These are phyloP conservation scores for Teunomyces panamensis DNA, from an alignment of 805 yeast genomes.

Conservation along the genomic window DNA sequence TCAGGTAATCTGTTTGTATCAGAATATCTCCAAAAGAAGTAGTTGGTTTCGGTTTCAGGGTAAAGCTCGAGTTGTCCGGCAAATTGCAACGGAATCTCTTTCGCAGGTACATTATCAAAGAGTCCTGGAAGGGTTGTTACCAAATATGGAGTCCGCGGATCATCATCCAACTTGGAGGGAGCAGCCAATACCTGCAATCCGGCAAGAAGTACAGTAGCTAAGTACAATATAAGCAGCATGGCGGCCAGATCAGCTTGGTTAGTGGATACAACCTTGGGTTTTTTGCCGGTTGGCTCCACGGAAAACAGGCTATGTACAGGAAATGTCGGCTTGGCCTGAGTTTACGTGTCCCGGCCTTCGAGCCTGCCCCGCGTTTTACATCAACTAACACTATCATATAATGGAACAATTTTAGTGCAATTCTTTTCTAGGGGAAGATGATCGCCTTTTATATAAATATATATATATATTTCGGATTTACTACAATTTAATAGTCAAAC, in stretches of 20 bases:
- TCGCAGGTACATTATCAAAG: constrained; percentile 25
- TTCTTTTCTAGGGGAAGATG: too few relatives aligned
- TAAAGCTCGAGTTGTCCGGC: constrained; percentile 66
- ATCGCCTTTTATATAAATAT: too few relatives aligned
- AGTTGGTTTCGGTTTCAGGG: constrained; percentile 50
- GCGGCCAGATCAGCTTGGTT: neutral
- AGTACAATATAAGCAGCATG: neutral
- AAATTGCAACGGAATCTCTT: constrained; percentile 50
- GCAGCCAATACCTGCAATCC: constrained; percentile 2
- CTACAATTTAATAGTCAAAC: too few relatives aligned
- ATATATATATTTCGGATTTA: too few relatives aligned
- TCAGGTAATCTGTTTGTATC: constrained; percentile 28
- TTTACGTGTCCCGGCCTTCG: neutral
- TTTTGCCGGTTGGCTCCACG: neutral
- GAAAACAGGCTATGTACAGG: neutral
- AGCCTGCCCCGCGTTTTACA: neutral
- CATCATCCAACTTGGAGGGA: constrained; percentile 9
- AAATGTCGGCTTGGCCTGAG: neutral
- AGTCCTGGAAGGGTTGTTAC: constrained; percentile 41
- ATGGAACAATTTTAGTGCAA: too few relatives aligned
- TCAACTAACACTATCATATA: too few relatives aligned
- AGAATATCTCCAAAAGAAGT: constrained; percentile 78
- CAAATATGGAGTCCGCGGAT: constrained; percentile 15
- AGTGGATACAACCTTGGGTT: neutral
- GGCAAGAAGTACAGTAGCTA: neutral